These are phyloP conservation scores for Zizania palustris DNA, from an alignment of 202 grass and related monocot genomes.

Conservation along the genomic window DNA sequence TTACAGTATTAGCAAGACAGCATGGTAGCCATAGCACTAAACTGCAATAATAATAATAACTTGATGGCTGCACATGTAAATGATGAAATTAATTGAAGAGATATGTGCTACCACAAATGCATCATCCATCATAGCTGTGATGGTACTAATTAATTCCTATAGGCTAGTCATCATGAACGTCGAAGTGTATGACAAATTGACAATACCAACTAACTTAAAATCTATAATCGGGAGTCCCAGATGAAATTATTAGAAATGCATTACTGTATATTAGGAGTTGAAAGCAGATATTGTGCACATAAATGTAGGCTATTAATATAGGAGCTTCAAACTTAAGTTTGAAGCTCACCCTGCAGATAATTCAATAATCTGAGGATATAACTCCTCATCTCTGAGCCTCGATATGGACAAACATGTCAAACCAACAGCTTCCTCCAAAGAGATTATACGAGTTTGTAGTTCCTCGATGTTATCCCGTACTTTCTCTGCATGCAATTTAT, in stretches of 20 bases:
- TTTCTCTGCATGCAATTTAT: constrained; percentile 73
- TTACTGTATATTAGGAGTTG: constrained; percentile 18
- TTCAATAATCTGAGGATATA: constrained; percentile 95
- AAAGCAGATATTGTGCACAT: constrained; percentile 30
- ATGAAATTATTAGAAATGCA: constrained; percentile 29
- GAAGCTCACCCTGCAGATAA: constrained; percentile 74
- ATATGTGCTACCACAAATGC: constrained; percentile 10
- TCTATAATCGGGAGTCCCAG: background rate
- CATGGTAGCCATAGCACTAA: constrained; percentile 21
- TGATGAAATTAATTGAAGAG: constrained; percentile 6
- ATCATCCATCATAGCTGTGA: background rate
- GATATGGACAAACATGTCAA: constrained; percentile 76
- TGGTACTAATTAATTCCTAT: constrained; percentile 13
- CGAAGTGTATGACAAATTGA: constrained; percentile 16
- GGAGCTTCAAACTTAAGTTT: constrained; percentile 32
- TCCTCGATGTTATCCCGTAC: constrained; percentile 69
- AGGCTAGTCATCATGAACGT: constrained; percentile 10
- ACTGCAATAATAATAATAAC: constrained; percentile 23
- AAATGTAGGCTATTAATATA: constrained; percentile 19
- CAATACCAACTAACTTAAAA: background rate
- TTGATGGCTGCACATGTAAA: background rate
- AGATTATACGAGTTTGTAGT: constrained; percentile 72
- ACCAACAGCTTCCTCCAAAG: constrained; percentile 75
- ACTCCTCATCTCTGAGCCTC: constrained; percentile 84
- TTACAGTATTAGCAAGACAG: constrained; percentile 5